phyloP scores from a whole-genome alignment of 2,329 filamentous ascomycete species.

The Microdochium trichocladiopsis region DNA sequence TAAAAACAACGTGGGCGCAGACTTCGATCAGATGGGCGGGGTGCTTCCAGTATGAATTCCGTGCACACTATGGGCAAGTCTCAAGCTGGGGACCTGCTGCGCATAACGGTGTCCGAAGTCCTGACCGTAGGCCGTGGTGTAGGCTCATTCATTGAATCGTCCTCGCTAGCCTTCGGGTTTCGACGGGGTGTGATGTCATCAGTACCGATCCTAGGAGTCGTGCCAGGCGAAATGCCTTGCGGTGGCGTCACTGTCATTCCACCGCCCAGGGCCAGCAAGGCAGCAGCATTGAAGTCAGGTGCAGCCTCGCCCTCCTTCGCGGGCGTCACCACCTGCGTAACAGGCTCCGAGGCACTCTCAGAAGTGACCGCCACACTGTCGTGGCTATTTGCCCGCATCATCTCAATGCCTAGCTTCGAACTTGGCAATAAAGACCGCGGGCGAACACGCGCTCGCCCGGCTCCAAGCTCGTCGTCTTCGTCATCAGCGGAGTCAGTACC shows the following conservation, averaged over 20 bases:
- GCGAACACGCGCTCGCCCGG: constrained; percentile 23
- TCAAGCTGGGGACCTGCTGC: background rate
- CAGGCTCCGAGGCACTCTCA: constrained; percentile 42
- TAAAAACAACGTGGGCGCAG: background rate
- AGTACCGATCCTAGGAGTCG: constrained; percentile 11
- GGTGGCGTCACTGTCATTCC: constrained; percentile 18
- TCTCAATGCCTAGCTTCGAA: constrained; percentile 89
- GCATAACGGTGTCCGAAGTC: background rate
- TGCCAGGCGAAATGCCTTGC: constrained; percentile 12
- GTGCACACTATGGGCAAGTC: no score
- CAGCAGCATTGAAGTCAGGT: constrained; percentile 8
- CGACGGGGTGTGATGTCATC: constrained; percentile 38
- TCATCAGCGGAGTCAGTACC: constrained; percentile 85
- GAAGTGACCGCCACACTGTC: constrained; percentile 61
- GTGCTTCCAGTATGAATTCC: no score
- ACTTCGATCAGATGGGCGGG: no score
- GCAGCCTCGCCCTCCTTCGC: constrained; percentile 29
- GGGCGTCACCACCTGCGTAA: constrained; percentile 46
- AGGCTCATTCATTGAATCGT: constrained; percentile 25
- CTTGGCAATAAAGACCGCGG: constrained; percentile 52
- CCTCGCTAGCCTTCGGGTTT: constrained; percentile 8
- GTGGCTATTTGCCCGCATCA: constrained; percentile 95
- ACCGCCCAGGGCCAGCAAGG: constrained; percentile 10
- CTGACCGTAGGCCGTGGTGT: constrained; percentile 28
- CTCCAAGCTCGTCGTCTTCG: constrained; percentile 84